Percentiles rank a stretch among this genome's conserved stretches.
Evolutionary conservation across 2,329 filamentous ascomycete species (phyloP).

Genomic region (Aspergillus quadrilineatus): DNA sequence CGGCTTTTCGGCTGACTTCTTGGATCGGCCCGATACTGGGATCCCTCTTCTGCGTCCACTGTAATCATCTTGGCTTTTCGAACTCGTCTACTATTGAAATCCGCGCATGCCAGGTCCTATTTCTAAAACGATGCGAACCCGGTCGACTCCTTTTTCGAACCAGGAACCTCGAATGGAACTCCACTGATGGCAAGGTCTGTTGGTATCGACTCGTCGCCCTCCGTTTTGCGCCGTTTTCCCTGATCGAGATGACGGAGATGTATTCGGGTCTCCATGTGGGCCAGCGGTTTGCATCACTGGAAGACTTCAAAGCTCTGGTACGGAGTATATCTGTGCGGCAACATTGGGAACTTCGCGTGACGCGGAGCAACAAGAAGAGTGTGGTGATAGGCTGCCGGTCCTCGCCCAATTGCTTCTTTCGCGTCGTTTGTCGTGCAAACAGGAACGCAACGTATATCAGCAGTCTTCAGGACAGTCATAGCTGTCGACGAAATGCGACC

Average conservation of each 20-base stretch:
- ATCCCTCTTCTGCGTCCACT: conserved; percentile 1
- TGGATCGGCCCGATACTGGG: conserved; percentile 5
- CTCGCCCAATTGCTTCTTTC: conserved; percentile 39
- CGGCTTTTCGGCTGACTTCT: neutral
- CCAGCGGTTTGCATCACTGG: conserved; percentile 40
- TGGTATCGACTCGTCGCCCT: conserved; percentile 16
- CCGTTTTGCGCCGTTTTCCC: conserved; percentile 14
- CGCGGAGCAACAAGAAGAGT: conserved; percentile 43
- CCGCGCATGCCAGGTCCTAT: neutral
- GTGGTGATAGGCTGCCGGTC: conserved; percentile 44
- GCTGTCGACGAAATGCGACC: conserved; percentile 33
- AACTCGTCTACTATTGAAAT: neutral
- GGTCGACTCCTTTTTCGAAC: neutral
- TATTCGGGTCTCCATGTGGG: conserved; percentile 41
- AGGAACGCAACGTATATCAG: conserved; percentile 43
- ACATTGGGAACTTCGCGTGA: conserved; percentile 42
- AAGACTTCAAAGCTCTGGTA: conserved; percentile 41
- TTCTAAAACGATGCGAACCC: conserved; percentile 16
- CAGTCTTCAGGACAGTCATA: conserved; percentile 41
- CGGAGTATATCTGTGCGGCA: conserved; percentile 43
- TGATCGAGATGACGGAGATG: conserved; percentile 37
- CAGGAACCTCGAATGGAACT: conserved; percentile 8
- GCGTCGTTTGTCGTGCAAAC: conserved; percentile 42
- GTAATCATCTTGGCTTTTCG: neutral
- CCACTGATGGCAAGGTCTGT: conserved; percentile 29